phyloP scores from a whole-genome alignment of 83 land plant species.

The Picea abies region DNA sequence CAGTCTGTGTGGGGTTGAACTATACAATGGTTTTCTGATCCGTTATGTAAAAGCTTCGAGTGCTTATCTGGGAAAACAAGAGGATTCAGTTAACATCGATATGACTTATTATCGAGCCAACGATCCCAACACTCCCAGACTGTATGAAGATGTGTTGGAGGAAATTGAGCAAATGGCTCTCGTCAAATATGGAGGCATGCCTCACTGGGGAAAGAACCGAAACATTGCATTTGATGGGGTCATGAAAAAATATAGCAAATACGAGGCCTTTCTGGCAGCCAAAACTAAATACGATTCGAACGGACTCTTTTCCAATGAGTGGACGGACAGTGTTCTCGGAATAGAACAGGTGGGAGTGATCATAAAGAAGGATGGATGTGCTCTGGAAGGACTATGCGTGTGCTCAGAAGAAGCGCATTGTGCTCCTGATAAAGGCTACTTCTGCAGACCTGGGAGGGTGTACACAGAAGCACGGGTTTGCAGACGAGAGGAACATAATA shows the following conservation, averaged over 20 bases:
- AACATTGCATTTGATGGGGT: constrained; percentile 58
- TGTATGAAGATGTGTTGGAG: constrained; percentile 63
- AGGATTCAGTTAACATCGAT: constrained; percentile 58
- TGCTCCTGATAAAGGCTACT: constrained; percentile 26
- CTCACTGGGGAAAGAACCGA: constrained; percentile 91
- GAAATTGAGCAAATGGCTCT: constrained; percentile 79
- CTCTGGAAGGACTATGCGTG: constrained; percentile 67
- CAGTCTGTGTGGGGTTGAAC: constrained; percentile 59
- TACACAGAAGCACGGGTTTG: constrained; percentile 18
- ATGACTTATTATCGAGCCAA: constrained; percentile 45
- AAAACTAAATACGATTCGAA: too few species aligned
- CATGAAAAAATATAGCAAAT: constrained; percentile 19
- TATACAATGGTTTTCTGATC: constrained; percentile 69
- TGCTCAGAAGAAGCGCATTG: constrained; percentile 59
- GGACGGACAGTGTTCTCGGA: constrained; percentile 8
- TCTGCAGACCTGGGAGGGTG: too few species aligned
- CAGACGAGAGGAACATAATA: too few species aligned
- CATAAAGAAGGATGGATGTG: too few species aligned
- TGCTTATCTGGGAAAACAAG: constrained; percentile 68
- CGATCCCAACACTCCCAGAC: constrained; percentile 29
- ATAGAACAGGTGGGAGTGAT: not conserved
- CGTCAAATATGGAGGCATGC: constrained; percentile 63
- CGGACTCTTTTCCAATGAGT: too few species aligned
- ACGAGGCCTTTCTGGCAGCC: constrained; percentile 30
- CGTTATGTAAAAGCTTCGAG: constrained; percentile 56